Evolutionary conservation across 2,329 filamentous ascomycete genomes (phyloP).

Genomic region (Cladobotryum protrusum): DNA sequence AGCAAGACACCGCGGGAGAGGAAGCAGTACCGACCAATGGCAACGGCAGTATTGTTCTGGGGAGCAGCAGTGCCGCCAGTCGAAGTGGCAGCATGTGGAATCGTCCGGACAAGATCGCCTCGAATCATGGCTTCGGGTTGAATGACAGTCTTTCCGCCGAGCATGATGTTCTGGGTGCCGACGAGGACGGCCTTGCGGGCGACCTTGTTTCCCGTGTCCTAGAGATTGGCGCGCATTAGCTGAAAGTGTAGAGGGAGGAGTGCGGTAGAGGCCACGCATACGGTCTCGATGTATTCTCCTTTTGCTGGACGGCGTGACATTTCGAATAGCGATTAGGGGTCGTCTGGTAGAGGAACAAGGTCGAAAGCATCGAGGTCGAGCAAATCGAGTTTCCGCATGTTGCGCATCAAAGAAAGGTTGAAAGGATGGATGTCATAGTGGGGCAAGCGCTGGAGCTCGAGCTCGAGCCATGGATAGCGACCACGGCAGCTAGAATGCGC

Average conservation of each 20-base stretch:
- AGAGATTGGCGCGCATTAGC: slow-evolving; percentile 8
- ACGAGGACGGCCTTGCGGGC: slow-evolving; percentile 86
- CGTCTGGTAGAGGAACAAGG: too few relatives aligned
- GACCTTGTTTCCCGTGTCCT: slow-evolving; percentile 99
- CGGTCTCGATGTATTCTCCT: slow-evolving; percentile 96
- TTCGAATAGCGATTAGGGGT: slow-evolving; percentile 18
- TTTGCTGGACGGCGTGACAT: slow-evolving; percentile 76
- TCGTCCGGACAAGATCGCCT: slow-evolving; percentile 70
- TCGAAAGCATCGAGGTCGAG: too few relatives aligned
- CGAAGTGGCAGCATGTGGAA: slow-evolving; percentile 34
- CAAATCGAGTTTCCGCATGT: too few relatives aligned
- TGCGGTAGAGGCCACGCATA: slow-evolving; percentile 32
- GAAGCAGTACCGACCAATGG: slow-evolving; percentile 87
- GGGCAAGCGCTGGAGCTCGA: neutral
- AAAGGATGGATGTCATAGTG: neutral
- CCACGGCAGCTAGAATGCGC: too few relatives aligned
- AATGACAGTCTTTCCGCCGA: slow-evolving; percentile 92
- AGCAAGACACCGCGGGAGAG: slow-evolving; percentile 72
- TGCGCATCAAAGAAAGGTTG: too few relatives aligned
- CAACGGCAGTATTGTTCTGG: slow-evolving; percentile 62
- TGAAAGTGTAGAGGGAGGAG: neutral
- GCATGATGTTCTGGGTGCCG: slow-evolving; percentile 95
- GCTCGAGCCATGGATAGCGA: too few relatives aligned
- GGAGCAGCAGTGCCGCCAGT: slow-evolving; percentile 31
- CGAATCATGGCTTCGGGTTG: slow-evolving; percentile 92